Conservation (phyloP, 148 eudicot species). For the Cornus suecica region DNA sequence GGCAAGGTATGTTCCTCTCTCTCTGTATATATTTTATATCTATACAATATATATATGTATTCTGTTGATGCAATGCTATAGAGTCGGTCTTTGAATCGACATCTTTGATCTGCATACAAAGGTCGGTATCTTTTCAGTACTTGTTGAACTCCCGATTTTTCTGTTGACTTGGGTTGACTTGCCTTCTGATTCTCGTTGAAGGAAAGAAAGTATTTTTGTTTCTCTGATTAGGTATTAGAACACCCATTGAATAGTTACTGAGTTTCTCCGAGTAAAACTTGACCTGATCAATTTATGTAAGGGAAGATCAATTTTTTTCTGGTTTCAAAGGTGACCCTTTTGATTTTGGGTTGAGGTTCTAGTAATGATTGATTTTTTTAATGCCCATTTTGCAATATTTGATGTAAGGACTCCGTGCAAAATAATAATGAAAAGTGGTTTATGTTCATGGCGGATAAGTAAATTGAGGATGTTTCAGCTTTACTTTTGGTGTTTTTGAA, state of each 20-base stretch:
- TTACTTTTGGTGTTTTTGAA: background rate
- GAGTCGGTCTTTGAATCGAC: background rate
- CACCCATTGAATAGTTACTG: background rate
- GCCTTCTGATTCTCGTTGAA: background rate
- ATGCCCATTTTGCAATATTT: background rate
- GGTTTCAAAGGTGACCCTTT: background rate
- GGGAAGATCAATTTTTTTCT: background rate
- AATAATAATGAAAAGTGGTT: background rate
- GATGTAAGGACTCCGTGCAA: background rate
- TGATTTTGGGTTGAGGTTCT: background rate
- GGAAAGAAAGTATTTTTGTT: background rate
- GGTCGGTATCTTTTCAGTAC: background rate
- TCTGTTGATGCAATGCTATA: background rate
- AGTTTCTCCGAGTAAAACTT: background rate
- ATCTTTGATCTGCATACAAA: background rate
- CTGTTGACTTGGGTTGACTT: background rate
- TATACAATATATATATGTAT: background rate
- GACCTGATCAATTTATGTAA: background rate
- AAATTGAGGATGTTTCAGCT: background rate
- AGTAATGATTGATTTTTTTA: background rate
- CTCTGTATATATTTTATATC: background rate
- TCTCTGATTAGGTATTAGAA: background rate
- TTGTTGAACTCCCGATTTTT: background rate
- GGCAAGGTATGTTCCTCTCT: background rate
- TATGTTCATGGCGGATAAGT: background rate